Evolutionary conservation across 495 filamentous ascomycete genomes (phyloP).

Genomic region (Daldinia vernicosa): DNA sequence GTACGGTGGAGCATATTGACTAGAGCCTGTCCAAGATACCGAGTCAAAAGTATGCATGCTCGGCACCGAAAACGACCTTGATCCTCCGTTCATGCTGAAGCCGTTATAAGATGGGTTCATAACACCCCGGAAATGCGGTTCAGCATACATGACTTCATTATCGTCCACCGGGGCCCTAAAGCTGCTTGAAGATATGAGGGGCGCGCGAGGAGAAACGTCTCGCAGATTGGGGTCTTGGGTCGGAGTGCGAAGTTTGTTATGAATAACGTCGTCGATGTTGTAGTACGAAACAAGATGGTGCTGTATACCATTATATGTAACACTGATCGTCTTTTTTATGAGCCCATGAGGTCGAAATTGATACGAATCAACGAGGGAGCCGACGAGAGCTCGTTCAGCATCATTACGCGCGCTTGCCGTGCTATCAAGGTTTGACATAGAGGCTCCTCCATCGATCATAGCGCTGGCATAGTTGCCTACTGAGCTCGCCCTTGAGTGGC

Average conservation of each 20-base stretch:
- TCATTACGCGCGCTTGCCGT: constrained; percentile 21
- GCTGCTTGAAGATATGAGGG: constrained; percentile 71
- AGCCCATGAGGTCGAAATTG: constrained; percentile 84
- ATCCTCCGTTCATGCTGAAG: constrained; percentile 17
- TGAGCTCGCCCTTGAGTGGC: constrained; percentile 42
- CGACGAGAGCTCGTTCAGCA: constrained; percentile 74
- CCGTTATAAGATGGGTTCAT: neutral
- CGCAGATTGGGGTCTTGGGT: constrained; percentile 35
- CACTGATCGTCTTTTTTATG: constrained; percentile 91
- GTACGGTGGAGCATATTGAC: constrained; percentile 10
- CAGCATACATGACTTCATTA: constrained; percentile 32
- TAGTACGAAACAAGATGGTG: constrained; percentile 94
- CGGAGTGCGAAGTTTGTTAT: constrained; percentile 67
- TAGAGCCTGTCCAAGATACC: neutral
- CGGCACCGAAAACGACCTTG: constrained; percentile 32
- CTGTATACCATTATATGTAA: constrained; percentile 71
- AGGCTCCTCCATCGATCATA: constrained; percentile 42
- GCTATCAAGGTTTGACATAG: constrained; percentile 47
- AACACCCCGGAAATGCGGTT: neutral
- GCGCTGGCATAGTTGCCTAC: constrained; percentile 46
- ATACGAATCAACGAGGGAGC: constrained; percentile 86
- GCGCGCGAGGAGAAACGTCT: constrained; percentile 61
- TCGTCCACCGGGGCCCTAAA: constrained; percentile 77
- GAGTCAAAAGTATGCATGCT: constrained; percentile 6
- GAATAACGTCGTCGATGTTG: constrained; percentile 76